Base-by-base conservation (phyloP, 2,329 filamentous ascomycete species). In the Cercospora sp. region DNA sequence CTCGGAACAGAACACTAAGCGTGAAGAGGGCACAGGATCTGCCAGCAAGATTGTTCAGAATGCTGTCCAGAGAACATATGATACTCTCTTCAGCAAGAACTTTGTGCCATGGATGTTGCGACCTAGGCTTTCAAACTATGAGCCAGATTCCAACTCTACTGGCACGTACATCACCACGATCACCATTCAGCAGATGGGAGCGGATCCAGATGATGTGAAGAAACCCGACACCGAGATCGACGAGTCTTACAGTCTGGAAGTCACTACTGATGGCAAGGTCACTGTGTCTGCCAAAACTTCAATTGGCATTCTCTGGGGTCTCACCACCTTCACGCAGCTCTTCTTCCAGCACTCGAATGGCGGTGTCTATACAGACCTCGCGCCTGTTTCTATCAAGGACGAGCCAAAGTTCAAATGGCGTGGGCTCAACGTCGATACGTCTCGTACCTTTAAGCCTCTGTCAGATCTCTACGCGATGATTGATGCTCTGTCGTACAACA, bases 21-120 rank as follows among this genome's bases (percentile, higher is more conserved):
- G 20, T 63, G 70, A 28, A 63, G 45, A 65, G 16, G 26, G 30
- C 18, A 51, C 40, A 16, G 51, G 45, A 8, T 40, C 60, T 48
- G 60, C 60, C 20, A 68, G 64, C 69, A 65, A 66, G 86, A 81
- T 85, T 10, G 72, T 86, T 16, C 75, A 81, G 23, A 80, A 78
- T 65, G 83, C 84, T 7, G 81, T 86, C 33, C 72, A 80, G 23
- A 85, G 90, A 58, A 84, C 90, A 9, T 81, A 89, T 71, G 79
- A 84, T 26, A 86, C 85, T 66, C 87, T 94, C 65, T 91, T 93
- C 79, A 80, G 86, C 28, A 82, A 89, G 67, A 88, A 87, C 73
- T 88, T 94, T 69, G 86, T 92, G 16, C 92, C 92, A 0, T 95
- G 91, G 91, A 93, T 90, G 80, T 86, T 95, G 65, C 85, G 90